Conservation (phyloP, 306 rosid species). For the Sicyos baderoa region DNA sequence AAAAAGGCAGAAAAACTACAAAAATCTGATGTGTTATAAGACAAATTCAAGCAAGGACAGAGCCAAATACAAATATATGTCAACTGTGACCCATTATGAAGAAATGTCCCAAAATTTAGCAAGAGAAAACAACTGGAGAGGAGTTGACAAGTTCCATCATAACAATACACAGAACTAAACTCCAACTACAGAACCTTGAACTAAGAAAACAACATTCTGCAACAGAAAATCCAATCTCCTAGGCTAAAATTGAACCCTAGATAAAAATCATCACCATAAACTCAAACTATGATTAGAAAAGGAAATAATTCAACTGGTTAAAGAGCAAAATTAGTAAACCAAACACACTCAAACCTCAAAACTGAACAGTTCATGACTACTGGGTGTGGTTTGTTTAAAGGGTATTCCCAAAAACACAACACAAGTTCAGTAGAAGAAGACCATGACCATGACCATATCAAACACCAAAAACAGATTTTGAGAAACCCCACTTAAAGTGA, state of each 20-base stretch:
- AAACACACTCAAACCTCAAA: not conserved
- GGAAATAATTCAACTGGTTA: not conserved
- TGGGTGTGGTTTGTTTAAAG: not conserved
- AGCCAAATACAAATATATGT: not conserved
- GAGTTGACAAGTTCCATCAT: not conserved
- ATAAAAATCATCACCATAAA: not conserved
- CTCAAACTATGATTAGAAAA: not conserved
- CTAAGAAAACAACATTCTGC: not conserved
- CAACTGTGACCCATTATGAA: constrained; percentile 7
- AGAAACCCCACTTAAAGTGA: constrained; percentile 14
- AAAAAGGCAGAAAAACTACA: not conserved
- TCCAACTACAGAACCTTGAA: not conserved
- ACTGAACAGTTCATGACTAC: not conserved
- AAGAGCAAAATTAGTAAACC: not conserved
- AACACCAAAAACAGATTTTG: not conserved
- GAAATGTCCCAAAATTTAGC: constrained; percentile 7
- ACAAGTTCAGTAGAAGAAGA: not conserved
- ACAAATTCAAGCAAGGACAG: constrained; percentile 1
- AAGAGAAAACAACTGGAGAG: not conserved
- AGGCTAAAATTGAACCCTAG: constrained; percentile 8
- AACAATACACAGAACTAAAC: not conserved
- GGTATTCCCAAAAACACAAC: not conserved
- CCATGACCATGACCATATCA: not conserved
- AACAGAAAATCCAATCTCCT: not conserved
- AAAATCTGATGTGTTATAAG: not conserved